These are phyloP conservation scores for Acephala macrosclerotiorum DNA, from an alignment of 2,329 filamentous ascomycete genomes.

Conservation along the genomic window DNA sequence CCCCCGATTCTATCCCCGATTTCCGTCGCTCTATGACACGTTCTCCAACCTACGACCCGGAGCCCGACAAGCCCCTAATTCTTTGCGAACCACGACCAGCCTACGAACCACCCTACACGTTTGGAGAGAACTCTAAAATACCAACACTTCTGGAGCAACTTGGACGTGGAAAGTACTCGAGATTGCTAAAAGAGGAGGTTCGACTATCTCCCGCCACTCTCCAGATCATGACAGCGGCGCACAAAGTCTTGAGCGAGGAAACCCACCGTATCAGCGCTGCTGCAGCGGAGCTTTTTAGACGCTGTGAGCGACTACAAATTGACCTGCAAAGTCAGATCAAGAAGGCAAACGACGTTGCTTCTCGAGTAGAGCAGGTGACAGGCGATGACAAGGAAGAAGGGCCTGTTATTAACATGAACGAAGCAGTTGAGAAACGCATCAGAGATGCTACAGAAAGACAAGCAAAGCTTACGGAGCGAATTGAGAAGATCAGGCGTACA, in stretches of 20 bases:
- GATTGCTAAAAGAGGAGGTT: constrained; percentile 70
- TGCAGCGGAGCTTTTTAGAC: constrained; percentile 75
- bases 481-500: constrained; percentile 64
- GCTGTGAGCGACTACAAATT: constrained; percentile 71
- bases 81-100: constrained; percentile 70
- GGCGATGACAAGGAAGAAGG: constrained; percentile 62
- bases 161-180: constrained; percentile 66
- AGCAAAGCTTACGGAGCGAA: constrained; percentile 61
- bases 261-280: constrained; percentile 73
- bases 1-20: constrained; percentile 59
- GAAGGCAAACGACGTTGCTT: constrained; percentile 70
- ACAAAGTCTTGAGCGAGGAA: constrained; percentile 74
- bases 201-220: constrained; percentile 75
- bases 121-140: constrained; percentile 64
- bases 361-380: constrained; percentile 71
- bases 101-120: constrained; percentile 68
- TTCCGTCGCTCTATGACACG: constrained; percentile 51
- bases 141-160: constrained; percentile 62
- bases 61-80: constrained; percentile 55
- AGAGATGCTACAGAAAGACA: constrained; percentile 62
- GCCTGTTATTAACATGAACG: constrained; percentile 57
- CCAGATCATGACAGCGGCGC: constrained; percentile 74
- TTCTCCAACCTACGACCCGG: constrained; percentile 52
- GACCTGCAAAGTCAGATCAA: constrained; percentile 73
- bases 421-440: constrained; percentile 66